Base-by-base conservation (phyloP, 805 yeast genomes). In the Yarrowia divulgata region DNA sequence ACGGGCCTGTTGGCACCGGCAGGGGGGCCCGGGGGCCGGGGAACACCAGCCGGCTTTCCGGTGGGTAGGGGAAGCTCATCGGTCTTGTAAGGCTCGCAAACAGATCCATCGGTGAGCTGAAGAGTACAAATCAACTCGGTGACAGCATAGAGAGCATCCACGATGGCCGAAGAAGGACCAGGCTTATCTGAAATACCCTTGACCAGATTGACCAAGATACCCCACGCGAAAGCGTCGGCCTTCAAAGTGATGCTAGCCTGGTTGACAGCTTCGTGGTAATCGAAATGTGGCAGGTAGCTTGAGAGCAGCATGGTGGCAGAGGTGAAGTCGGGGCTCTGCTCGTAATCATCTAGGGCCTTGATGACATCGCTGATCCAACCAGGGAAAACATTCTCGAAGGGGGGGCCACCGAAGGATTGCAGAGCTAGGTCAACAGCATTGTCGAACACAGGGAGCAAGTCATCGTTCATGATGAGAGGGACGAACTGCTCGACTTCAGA, bases 381-480 rank as follows among this genome's bases (percentile, higher is more conserved):
- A 14, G 58, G 58, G 58, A 54, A 54, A 13, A 4, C 8, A 1
- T 18, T 8, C 2, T 5, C 34, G 4, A 37, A 19, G 39, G 3
- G 13, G 3, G 29, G 29, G 29, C 29, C 29, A 18, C 0, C 12
- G 29, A 23, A 23, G 4, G 29, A 23, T 2, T 1, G 12, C 1
- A 54, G 8, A 14, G 37, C 4, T 8, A 54, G n/a, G 8, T 37
- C 34, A 1, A 37, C 58, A 8, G 18, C 58, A 6, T 18, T 10
- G 9, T 54, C 43, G 10, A 54, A 37, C 43, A 37, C 13, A 37
- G 58, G 58, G 2, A 35, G 29, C 32, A 54, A 18, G 18, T 54
- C 13, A 12, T 54, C 58, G 43, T 54, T 37, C 58, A 54, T 16
- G 43, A 54, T 35, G 8, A 54, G 58, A 18, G 58, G 58, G 18